Evolutionary conservation across 306 rosid species (phyloP).

Genomic region (Ochetophila trinervis): DNA sequence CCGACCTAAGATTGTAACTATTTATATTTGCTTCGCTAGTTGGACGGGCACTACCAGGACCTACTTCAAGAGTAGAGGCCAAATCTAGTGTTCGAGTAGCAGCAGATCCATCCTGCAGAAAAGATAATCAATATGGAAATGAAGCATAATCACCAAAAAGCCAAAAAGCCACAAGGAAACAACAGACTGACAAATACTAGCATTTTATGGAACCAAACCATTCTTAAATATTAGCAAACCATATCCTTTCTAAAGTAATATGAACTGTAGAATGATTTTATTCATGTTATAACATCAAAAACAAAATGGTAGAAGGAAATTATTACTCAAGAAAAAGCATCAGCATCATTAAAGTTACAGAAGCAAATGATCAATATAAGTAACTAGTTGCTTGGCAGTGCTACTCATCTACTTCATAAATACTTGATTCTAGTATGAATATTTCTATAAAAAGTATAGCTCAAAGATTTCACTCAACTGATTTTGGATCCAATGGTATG

Average conservation of each 20-base stretch:
- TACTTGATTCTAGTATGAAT: background rate
- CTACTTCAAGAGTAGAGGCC: conserved; percentile 90
- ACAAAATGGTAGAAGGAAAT: background rate
- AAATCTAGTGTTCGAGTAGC: conserved; percentile 75
- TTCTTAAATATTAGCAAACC: too few relatives aligned
- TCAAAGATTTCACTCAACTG: conserved; percentile 43
- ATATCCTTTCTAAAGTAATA: too few relatives aligned
- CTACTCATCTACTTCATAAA: background rate
- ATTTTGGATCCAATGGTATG: conserved; percentile 86
- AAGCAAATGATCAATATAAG: too few relatives aligned
- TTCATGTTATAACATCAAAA: too few relatives aligned
- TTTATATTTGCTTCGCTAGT: conserved; percentile 51
- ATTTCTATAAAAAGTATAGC: background rate
- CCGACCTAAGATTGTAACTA: conserved; percentile 75
- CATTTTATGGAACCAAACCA: too few relatives aligned
- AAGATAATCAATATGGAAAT: conserved; percentile 9
- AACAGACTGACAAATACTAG: too few relatives aligned
- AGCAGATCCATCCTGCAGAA: conserved; percentile 59
- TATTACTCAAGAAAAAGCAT: background rate
- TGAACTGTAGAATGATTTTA: background rate
- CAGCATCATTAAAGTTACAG: background rate
- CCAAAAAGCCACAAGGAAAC: background rate
- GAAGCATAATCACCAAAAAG: background rate
- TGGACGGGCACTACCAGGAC: conserved; percentile 55
- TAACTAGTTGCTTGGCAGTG: too few relatives aligned